These are phyloP conservation scores for Septoria linicola DNA, from an alignment of 2,329 filamentous ascomycete genomes.

Conservation along the genomic window DNA sequence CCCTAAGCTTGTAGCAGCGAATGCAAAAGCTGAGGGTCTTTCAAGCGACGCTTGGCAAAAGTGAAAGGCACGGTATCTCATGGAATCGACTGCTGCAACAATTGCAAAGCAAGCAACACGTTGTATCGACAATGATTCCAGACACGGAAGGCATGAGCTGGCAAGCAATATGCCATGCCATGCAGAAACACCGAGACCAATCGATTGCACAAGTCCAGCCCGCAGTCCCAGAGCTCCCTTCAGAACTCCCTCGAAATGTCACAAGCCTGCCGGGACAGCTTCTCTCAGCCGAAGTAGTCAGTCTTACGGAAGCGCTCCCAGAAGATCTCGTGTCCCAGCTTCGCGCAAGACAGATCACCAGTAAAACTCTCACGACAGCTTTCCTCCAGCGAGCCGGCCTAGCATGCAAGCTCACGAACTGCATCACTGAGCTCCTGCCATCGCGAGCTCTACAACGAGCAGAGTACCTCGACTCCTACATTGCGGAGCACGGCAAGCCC, in stretches of 20 bases:
- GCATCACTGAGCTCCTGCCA: constrained; percentile 42
- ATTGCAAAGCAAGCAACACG: too few species aligned
- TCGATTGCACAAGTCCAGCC: neutral
- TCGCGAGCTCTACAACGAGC: constrained; percentile 38
- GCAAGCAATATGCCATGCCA: neutral
- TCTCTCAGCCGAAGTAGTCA: constrained; percentile 42
- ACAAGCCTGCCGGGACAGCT: constrained; percentile 1
- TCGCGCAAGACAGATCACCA: constrained; percentile 30
- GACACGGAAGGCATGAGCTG: neutral
- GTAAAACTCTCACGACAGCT: constrained; percentile 34
- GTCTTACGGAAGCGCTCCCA: constrained; percentile 47
- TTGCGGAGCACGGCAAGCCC: constrained; percentile 34
- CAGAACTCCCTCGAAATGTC: neutral
- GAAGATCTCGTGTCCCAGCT: constrained; percentile 36
- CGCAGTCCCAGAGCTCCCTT: neutral
- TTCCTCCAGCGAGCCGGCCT: constrained; percentile 43
- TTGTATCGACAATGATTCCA: too few species aligned
- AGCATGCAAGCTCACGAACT: constrained; percentile 34
- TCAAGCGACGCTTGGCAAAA: too few species aligned
- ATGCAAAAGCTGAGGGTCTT: too few species aligned
- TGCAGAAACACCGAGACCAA: neutral
- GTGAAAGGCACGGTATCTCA: too few species aligned
- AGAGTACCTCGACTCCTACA: constrained; percentile 26
- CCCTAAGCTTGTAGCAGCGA: too few species aligned
- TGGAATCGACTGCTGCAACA: too few species aligned